These are phyloP conservation scores for Pseudogymnoascus pannorum DNA, from an alignment of 2,329 filamentous ascomycete genomes.

Conservation along the genomic window DNA sequence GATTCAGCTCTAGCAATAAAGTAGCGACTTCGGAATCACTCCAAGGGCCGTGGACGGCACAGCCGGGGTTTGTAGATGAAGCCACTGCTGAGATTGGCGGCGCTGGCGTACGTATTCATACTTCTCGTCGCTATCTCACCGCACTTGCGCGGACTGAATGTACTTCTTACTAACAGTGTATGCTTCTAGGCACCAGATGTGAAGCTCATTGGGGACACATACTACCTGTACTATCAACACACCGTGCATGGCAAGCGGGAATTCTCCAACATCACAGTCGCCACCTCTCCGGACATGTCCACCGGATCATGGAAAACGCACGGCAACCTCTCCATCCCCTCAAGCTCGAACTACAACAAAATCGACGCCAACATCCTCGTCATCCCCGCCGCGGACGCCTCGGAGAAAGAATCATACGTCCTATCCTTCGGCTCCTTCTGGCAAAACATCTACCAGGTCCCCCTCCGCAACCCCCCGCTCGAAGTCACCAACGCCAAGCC, in stretches of 20 bases:
- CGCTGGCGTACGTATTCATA: neutral
- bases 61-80: neutral
- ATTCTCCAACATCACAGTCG: conserved; percentile 47
- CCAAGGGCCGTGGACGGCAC: neutral
- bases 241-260: conserved; percentile 43
- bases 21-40: neutral
- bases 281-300: conserved; percentile 37
- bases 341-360: conserved; percentile 44
- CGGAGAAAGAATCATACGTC: conserved; percentile 30
- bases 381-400: conserved; percentile 24
- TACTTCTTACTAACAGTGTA: neutral
- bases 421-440: conserved; percentile 65
- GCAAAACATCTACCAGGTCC: conserved; percentile 54
- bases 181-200: conserved; percentile 54
- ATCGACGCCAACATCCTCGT: conserved; percentile 52
- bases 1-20: neutral
- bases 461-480: conserved; percentile 35
- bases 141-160: neutral
- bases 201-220: conserved; percentile 45
- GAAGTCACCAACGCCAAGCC: conserved; percentile 26
- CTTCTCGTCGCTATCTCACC: neutral
- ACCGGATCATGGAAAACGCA: conserved; percentile 53
- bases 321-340: conserved; percentile 46
- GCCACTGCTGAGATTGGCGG: neutral
- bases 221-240: conserved; percentile 56